A percentile compares a stretch with the other conserved stretches of the same genome.
These are phyloP conservation scores for Fonsecaea erecta DNA, from an alignment of 2,329 filamentous ascomycete genomes.

Conservation along the genomic window DNA sequence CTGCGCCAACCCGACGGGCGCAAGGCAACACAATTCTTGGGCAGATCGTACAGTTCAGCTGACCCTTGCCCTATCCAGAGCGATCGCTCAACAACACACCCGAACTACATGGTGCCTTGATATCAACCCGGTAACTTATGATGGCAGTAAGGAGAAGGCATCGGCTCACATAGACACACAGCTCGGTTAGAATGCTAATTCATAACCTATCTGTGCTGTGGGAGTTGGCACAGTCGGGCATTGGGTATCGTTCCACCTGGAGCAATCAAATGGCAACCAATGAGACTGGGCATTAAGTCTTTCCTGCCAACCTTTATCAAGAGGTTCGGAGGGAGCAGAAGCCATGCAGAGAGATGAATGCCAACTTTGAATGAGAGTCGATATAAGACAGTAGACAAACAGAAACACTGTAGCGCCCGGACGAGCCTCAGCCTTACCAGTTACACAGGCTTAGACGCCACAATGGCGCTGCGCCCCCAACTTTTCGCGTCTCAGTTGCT, in stretches of 20 bases:
- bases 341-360: not conserved
- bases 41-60: not conserved
- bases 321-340: not conserved
- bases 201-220: not conserved
- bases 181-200: not conserved
- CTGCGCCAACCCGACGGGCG: not conserved
- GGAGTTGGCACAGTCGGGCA: not conserved
- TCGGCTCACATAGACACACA: not conserved
- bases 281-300: not conserved
- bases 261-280: not conserved
- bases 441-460: not conserved
- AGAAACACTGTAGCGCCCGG: not conserved
- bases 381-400: not conserved
- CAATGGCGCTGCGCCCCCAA: slow-evolving; percentile 1
- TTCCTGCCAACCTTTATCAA: not conserved
- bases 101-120: not conserved
- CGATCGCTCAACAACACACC: not conserved
- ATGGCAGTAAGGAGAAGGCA: not conserved
- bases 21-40: not conserved
- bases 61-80: not conserved
- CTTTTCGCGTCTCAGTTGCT: not conserved
- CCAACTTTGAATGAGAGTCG: not conserved
- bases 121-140: not conserved
- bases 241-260: not conserved
- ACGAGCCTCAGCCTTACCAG: not conserved